Evolutionary conservation across 768 basidiomycete species (phyloP).

Genomic region (Tylopilus plumbeoviolaceoides): DNA sequence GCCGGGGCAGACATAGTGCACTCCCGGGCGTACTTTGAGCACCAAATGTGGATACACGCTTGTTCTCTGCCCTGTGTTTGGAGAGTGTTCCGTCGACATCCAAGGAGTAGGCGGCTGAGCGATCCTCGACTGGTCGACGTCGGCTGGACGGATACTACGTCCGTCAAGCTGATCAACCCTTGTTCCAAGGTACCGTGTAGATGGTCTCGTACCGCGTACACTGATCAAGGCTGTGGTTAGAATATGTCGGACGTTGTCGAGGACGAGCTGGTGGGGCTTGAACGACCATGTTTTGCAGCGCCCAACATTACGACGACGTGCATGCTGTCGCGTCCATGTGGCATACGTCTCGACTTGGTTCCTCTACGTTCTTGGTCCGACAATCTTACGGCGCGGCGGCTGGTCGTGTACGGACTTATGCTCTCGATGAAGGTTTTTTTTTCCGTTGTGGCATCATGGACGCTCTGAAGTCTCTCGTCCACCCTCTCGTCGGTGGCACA

Average conservation of each 20-base stretch:
- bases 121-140: constrained; percentile 35
- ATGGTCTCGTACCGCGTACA: neutral
- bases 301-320: too few relatives aligned
- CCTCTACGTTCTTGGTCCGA: too few relatives aligned
- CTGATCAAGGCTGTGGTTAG: constrained; percentile 3
- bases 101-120: constrained; percentile 29
- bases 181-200: constrained; percentile 14
- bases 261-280: constrained; percentile 8
- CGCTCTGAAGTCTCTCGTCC: too few relatives aligned
- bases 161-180: constrained; percentile 9
- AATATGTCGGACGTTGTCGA: constrained; percentile 16
- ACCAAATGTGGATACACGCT: constrained; percentile 31
- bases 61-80: constrained; percentile 27
- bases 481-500: too few relatives aligned
- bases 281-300: too few relatives aligned
- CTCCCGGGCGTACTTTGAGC: constrained; percentile 43
- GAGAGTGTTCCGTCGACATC: constrained; percentile 32
- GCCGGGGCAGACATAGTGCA: constrained; percentile 17
- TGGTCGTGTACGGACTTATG: too few relatives aligned
- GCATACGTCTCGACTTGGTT: too few relatives aligned
- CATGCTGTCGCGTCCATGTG: too few relatives aligned
- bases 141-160: constrained; percentile 38
- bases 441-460: too few relatives aligned
- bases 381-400: too few relatives aligned
- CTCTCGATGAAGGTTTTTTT: too few relatives aligned